These are phyloP conservation scores for Paxillus involutus DNA, from an alignment of 768 basidiomycete genomes.

Conservation along the genomic window DNA sequence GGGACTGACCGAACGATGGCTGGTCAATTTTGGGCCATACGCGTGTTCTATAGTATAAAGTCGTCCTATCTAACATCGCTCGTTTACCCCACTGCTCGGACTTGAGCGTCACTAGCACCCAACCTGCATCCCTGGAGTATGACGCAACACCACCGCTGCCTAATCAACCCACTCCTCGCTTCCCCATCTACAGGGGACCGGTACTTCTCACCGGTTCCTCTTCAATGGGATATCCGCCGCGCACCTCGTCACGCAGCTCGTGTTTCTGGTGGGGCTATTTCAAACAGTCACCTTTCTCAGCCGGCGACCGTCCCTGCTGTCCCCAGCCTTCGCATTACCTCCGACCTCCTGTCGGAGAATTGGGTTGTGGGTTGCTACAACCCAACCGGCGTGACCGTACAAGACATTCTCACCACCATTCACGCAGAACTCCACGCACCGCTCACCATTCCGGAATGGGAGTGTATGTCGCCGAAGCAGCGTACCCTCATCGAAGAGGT, in stretches of 20 bases:
- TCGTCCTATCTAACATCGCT: no score
- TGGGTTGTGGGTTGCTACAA: constrained; percentile 46
- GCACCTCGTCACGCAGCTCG: constrained; percentile 31
- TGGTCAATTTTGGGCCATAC: background rate
- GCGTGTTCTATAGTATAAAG: constrained; percentile 16
- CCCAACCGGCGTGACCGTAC: constrained; percentile 47
- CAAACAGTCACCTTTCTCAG: constrained; percentile 33
- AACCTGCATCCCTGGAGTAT: constrained; percentile 3
- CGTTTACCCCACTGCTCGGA: background rate
- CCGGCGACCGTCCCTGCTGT: constrained; percentile 45
- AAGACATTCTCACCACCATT: constrained; percentile 51
- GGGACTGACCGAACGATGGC: background rate
- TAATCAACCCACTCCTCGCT: constrained; percentile 18
- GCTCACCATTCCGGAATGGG: constrained; percentile 44
- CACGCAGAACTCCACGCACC: constrained; percentile 37
- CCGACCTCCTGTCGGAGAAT: constrained; percentile 43
- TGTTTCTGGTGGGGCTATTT: constrained; percentile 6
- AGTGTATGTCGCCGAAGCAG: constrained; percentile 40
- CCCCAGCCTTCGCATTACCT: constrained; percentile 38
- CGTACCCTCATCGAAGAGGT: constrained; percentile 39
- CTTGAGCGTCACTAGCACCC: background rate
- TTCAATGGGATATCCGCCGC: constrained; percentile 53
- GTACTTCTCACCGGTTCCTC: constrained; percentile 12
- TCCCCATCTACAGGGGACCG: constrained; percentile 10
- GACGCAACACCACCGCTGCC: constrained; percentile 15